Evolutionary conservation across 2,329 filamentous ascomycete genomes (phyloP), one percentile per base, ranked within the genome.

Genomic region (Capronia epimyces): DNA sequence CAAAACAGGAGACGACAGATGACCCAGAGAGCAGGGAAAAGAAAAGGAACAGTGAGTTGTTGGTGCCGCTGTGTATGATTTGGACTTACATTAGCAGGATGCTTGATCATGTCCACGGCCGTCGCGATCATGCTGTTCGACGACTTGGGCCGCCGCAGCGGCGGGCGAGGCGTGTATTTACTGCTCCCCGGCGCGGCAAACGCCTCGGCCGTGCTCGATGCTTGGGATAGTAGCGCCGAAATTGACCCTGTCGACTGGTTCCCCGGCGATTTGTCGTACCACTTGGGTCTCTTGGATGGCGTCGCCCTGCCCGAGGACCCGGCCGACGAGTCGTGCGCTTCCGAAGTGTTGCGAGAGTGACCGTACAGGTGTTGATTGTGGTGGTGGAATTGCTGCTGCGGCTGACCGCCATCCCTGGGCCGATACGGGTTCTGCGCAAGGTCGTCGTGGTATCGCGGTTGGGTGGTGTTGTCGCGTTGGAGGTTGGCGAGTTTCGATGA

Each of bases 221-320:
- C 53, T 36, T 53, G 45, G 18, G 55, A 53, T 12, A 60, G 36
- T 21, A 60, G 46, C 3, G 49, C 47, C 8, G 48, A 45, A 53
- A 58, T 45, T 2, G 55, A 55, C 8, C 46, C 46, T 8, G 25
- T 57, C 7, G 55, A 55, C 4, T 55, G 54, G 16, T 22, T 47
- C 1, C 40, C 39, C 13, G 36, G 31, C 29, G 24, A 39, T 32
- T 59, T 60, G 31, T 62, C 58, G 46, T 63, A 62, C 61, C 61
- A 63, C 51, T 61, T 62, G 1, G 59, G 51, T 29, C 60, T 56
- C 32, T 55, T 58, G 5, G 49, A 55, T 15, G 61, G 58, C 9
- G 61, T 63, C 7, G 46, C 31, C 5, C 50, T 36, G 16, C 58
- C 57, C 9, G 58, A 59, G 9, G 52, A 54, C 13, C 46, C 20